A percentile compares a stretch with the other conserved stretches of the same genome.
Evolutionary conservation across 176 grass and related monocot species (phyloP).

Genomic region (Otatea glauca): DNA sequence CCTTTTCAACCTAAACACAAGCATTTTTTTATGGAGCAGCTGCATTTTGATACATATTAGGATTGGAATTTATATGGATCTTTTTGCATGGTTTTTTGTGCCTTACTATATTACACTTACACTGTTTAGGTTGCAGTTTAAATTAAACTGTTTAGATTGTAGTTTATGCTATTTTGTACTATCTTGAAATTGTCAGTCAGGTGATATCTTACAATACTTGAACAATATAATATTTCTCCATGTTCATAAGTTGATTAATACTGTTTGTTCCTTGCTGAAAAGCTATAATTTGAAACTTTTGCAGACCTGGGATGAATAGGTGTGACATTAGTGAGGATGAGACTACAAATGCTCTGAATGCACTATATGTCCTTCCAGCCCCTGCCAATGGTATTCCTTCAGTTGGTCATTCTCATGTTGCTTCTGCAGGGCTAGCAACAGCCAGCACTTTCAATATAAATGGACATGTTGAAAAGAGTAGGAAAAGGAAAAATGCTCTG

Average conservation of each 20-base stretch:
- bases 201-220: background rate
- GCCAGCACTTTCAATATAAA: constrained; percentile 34
- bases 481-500: constrained; percentile 58
- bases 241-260: constrained; percentile 32
- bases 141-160: constrained; percentile 18
- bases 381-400: constrained; percentile 51
- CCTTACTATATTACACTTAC: constrained; percentile 3
- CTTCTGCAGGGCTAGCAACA: constrained; percentile 46
- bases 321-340: constrained; percentile 90
- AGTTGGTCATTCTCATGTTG: constrained; percentile 57
- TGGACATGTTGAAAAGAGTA: constrained; percentile 56
- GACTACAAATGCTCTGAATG: constrained; percentile 86
- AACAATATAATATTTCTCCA: constrained; percentile 29
- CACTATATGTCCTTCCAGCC: constrained; percentile 64
- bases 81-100: constrained; percentile 10
- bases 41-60: background rate
- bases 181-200: background rate
- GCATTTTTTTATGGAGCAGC: background rate
- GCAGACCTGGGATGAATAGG: constrained; percentile 85
- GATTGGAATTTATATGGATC: constrained; percentile 18
- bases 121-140: background rate
- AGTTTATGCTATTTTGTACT: constrained; percentile 32
- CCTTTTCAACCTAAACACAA: constrained; percentile 3
- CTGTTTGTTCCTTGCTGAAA: constrained; percentile 33
- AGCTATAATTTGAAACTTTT: constrained; percentile 43